Evolutionary conservation across 2,329 filamentous ascomycete genomes (phyloP), one percentile per base, ranked within the genome.

Genomic region (Beauveria medogensis): DNA sequence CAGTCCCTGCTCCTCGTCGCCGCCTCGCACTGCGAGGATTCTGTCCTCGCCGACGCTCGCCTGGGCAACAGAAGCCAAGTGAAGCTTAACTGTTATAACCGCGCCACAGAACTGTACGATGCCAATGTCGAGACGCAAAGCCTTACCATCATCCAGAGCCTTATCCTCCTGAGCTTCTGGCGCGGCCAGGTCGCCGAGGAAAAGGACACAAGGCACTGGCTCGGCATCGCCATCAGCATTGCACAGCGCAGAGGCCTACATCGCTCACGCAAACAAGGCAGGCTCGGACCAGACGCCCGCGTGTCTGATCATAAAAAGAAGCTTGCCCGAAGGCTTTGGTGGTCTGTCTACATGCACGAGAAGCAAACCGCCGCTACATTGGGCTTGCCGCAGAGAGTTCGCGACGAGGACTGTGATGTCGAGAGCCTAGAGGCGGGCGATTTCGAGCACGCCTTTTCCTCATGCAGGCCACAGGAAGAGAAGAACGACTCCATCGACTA

Each of bases 121-220:
- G 75, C 77, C 0, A 78, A 78, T 16, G 75, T 71, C 59, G 79
- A 82, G 64, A 73, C 71, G 1, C 73, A 79, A 28, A 78, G 76
- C 24, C 67, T 78, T 0, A 73, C 71, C 0, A 74, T 78, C 14
- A 69, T 81, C 1, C 78, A 80, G 64, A 70, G 76, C 1, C 65
- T 81, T 3, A 80, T 81, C 62, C 65, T 81, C 30, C 69, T 82
- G 67, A 80, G 78, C 65, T 81, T 79, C 59, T 81, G 79, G 79
- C 72, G 78, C 28, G 76, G 74, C 18, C 74, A 74, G 0, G 75
- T 78, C 1, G 67, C 69, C 0, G 70, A 76, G 28, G 73, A 76
- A 54, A 72, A 74, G 18, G 76, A 79, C 65, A 71, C 71, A 2
- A 66, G 75, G 16, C 76, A 76, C 62, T 79, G 77, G 77, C 67